These are phyloP conservation scores for Phytophthora citrophthora DNA, from an alignment of 352 stramenopile species.

Conservation along the genomic window DNA sequence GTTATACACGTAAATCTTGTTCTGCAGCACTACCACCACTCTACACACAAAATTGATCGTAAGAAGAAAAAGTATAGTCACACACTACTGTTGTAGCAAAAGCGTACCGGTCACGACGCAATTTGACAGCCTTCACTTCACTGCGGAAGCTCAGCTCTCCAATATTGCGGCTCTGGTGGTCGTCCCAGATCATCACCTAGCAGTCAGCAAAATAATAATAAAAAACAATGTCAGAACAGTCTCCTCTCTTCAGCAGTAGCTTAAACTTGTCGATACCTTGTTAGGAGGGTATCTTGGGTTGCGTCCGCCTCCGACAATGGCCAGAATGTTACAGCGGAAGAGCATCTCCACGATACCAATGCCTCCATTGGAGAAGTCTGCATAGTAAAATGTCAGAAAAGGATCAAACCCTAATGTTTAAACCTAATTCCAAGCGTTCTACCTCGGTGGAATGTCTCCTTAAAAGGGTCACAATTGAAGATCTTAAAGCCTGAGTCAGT, in stretches of 20 bases:
- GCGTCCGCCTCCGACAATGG: conserved; percentile 92
- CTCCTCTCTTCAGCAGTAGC: neutral
- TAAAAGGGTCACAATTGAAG: conserved; percentile 98
- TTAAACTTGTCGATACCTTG: conserved; percentile 70
- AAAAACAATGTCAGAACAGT: neutral
- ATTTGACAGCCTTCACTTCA: conserved; percentile 95
- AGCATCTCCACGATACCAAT: conserved; percentile 99
- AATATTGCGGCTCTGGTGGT: conserved; percentile 98
- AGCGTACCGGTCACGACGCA: conserved; percentile 92
- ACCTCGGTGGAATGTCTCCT: conserved; percentile 96
- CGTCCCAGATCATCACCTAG: conserved; percentile 99
- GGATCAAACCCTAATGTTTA: neutral
- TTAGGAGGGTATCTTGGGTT: conserved; percentile 96
- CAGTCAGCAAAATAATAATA: conserved; percentile 3
- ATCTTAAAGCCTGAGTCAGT: conserved; percentile 98
- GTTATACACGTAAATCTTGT: conserved; percentile 99
- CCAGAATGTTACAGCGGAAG: conserved; percentile 99
- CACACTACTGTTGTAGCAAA: neutral
- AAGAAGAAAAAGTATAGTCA: neutral
- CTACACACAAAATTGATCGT: conserved; percentile 39
- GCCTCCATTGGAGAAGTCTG: conserved; percentile 94
- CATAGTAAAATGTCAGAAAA: neutral
- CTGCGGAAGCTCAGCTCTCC: conserved; percentile 98
- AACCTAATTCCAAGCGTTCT: neutral
- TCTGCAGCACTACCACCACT: conserved; percentile 96